Evolutionary conservation across 306 rosid genomes (phyloP).

Genomic region (Sesbania bispinosa): DNA sequence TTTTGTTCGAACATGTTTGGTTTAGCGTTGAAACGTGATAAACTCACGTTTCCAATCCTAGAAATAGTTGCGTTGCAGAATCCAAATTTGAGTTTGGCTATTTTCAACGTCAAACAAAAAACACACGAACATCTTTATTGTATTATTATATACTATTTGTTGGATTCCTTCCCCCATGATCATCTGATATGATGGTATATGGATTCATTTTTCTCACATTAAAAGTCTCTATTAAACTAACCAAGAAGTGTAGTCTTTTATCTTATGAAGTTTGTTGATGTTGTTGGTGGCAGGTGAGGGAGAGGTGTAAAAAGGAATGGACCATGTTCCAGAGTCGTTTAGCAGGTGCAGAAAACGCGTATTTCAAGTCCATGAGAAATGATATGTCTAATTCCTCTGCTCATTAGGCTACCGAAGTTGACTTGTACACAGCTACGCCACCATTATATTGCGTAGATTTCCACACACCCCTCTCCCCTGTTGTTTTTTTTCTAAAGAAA

Average conservation of each 20-base stretch:
- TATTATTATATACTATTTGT: background rate
- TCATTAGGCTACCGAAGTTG: conserved; percentile 37
- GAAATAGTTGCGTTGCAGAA: too few relatives aligned
- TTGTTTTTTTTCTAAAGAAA: background rate
- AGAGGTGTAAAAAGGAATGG: conserved; percentile 93
- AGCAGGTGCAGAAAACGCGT: conserved; percentile 62
- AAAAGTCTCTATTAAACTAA: background rate
- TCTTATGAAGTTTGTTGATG: background rate
- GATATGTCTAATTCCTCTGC: conserved; percentile 41
- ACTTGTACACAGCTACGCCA: conserved; percentile 30
- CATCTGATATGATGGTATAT: background rate
- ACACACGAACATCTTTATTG: background rate
- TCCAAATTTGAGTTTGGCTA: too few relatives aligned
- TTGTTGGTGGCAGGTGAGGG: conserved; percentile 67
- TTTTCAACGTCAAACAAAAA: too few relatives aligned
- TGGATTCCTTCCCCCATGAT: background rate
- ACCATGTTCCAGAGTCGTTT: conserved; percentile 83
- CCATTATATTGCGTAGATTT: conserved; percentile 15
- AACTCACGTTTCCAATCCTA: too few relatives aligned
- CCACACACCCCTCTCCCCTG: background rate
- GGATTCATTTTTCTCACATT: background rate
- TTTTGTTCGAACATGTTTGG: too few relatives aligned
- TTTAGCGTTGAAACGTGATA: too few relatives aligned
- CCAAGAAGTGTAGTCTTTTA: background rate
- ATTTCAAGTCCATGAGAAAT: conserved; percentile 48